phyloP scores from a whole-genome alignment of 331 rosid genomes.

The Acacia concinna region DNA sequence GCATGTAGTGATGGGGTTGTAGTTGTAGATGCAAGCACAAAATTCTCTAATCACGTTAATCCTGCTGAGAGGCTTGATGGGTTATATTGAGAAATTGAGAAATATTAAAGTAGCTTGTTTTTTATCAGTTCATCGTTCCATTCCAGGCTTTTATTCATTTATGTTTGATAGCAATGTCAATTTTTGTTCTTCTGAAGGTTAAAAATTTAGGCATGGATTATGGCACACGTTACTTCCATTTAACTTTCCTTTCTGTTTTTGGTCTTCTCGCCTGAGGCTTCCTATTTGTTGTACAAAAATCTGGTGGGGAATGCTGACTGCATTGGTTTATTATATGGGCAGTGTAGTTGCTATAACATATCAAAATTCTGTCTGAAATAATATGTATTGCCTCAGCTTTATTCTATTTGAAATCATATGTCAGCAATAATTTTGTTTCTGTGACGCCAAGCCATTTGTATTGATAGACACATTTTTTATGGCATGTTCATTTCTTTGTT shows the following conservation, averaged over 20 bases:
- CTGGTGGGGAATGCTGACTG: no score
- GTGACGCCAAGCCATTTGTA: not conserved
- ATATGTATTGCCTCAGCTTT: slow-evolving; percentile 22
- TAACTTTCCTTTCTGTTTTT: not conserved
- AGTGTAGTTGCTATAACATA: not conserved
- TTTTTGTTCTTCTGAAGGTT: not conserved
- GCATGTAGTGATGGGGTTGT: not conserved
- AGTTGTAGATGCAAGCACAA: not conserved
- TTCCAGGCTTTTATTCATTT: not conserved
- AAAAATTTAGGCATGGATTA: not conserved
- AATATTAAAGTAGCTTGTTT: not conserved
- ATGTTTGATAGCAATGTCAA: not conserved
- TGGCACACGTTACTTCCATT: slow-evolving; percentile 1
- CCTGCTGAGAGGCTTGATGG: slow-evolving; percentile 3
- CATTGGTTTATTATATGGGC: no score
- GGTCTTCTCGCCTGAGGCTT: not conserved
- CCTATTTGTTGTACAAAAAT: not conserved
- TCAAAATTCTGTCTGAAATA: slow-evolving; percentile 1
- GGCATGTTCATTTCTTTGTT: slow-evolving; percentile 23
- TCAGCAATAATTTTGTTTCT: slow-evolving; percentile 10
- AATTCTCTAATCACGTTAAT: not conserved
- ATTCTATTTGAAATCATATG: slow-evolving; percentile 3
- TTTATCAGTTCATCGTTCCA: not conserved
- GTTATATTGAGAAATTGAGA: slow-evolving; percentile 22
- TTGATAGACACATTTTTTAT: slow-evolving; percentile 18